Evolutionary conservation across 2,329 filamentous ascomycete genomes (phyloP), one percentile per base, ranked within the genome.

Genomic region (Alternaria sp.): DNA sequence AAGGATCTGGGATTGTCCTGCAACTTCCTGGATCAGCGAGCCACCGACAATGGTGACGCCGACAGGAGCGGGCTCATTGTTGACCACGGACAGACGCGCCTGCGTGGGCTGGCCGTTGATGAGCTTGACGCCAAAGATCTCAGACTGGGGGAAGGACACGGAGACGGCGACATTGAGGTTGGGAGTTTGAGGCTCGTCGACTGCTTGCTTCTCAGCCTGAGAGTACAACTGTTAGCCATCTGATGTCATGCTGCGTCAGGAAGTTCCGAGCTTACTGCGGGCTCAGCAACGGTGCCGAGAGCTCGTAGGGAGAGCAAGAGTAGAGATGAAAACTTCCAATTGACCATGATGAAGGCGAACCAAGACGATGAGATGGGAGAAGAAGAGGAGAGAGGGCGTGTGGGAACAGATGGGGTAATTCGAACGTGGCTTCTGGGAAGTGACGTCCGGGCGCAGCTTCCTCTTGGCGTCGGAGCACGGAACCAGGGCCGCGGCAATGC

Each of bases 81-180:
- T 99, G 79, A 85, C 87, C 78, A 99, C 85, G 74, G 93, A 89
- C 72, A 99, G 83, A 55, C 96, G 82, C 36, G 93, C 91, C 79
- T 92, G 89, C 66, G 93, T 97, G 43, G 93, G 88, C 68, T 90
- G 90, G 75, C 93, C 93, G 79, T 99, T 99, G 84, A 98, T 87
- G 70, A 98, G 89, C 87, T 97, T 97, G 72, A 98, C 89, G 73
- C 94, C 95, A 72, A 97, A 95, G 81, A 97, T 90, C 83, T 96
- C 92, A 60, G 86, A 83, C 66, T 87, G 80, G 30, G 88, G 88
- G 80, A 90, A 90, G 34, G 84, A 83, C 59, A 87, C 83, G 53
- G 83, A 81, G 65, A 87, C 82, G 55, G 81, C 80, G 67, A 90
- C 84, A 59, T 83, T 83, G 62, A 88, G 78, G 63, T 81, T 85